phyloP scores from a whole-genome alignment of 306 rosid species.

The Vachellia collinsii region DNA sequence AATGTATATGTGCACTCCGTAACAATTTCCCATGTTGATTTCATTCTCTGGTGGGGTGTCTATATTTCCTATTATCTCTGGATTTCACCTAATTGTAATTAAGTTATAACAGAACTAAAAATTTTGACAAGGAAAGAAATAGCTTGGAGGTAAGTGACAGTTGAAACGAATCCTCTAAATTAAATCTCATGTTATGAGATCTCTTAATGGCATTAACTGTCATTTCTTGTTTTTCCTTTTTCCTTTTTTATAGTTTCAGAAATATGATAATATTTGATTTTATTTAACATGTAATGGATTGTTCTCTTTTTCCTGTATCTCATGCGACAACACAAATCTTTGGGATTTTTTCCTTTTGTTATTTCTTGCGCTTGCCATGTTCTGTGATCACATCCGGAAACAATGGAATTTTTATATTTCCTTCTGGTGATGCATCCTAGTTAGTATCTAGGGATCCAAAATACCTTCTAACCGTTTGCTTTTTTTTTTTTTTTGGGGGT shows the following conservation, averaged over 20 bases:
- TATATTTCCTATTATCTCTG: too few relatives aligned
- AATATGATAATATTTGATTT: not conserved
- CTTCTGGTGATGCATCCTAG: not conserved
- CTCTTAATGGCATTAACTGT: not conserved
- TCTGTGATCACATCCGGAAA: not conserved
- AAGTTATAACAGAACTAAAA: too few relatives aligned
- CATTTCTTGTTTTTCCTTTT: not conserved
- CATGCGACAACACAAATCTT: not conserved
- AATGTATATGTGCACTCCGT: not conserved
- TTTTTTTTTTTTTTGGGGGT: slow-evolving; percentile 22
- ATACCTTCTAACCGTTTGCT: slow-evolving; percentile 15
- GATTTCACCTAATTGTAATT: too few relatives aligned
- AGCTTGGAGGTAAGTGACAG: not conserved
- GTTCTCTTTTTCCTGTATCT: not conserved
- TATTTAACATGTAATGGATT: not conserved
- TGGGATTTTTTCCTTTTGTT: not conserved
- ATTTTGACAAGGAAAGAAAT: too few relatives aligned
- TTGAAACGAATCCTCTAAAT: not conserved
- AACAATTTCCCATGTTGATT: not conserved
- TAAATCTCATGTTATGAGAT: not conserved
- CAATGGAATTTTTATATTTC: not conserved
- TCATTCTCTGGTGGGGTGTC: too few relatives aligned
- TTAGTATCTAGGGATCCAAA: not conserved
- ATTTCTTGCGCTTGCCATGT: not conserved
- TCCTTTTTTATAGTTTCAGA: not conserved